These are phyloP conservation scores for Lotmaria passim DNA, from an alignment of 208 protist species.

Conservation along the genomic window DNA sequence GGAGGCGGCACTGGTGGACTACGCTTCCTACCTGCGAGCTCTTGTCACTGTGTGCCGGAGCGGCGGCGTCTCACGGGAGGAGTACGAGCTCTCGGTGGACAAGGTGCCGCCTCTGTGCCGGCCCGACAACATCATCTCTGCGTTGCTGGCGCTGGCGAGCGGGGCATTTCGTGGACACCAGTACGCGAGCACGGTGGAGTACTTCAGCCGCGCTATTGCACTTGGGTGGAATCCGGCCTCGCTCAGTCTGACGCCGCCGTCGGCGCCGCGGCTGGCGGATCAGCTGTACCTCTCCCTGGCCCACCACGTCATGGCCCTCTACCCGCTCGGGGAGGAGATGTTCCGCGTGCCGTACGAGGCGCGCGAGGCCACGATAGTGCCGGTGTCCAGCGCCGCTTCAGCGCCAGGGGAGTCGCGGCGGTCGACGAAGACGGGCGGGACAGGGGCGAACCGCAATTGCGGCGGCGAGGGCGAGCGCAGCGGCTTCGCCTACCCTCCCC, in stretches of 20 bases:
- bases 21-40: constrained; percentile 52
- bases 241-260: constrained; percentile 5
- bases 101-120: constrained; percentile 38
- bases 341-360: constrained; percentile 81
- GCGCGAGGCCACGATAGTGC: constrained; percentile 50
- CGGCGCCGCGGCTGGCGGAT: constrained; percentile 52
- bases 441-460: constrained; percentile 10
- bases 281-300: constrained; percentile 81
- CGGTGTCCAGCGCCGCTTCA: constrained; percentile 4
- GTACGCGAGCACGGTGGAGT: constrained; percentile 57
- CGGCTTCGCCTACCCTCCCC: constrained; percentile 52
- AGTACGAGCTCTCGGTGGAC: constrained; percentile 14
- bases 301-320: constrained; percentile 56
- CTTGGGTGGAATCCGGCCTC: constrained; percentile 71
- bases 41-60: constrained; percentile 13
- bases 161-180: constrained; percentile 69
- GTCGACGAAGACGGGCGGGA: constrained; percentile 8
- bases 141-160: constrained; percentile 80
- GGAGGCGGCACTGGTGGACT: constrained; percentile 60
- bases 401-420: constrained; percentile 9
- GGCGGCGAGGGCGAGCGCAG: constrained; percentile 68
- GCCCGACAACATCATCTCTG: constrained; percentile 63
- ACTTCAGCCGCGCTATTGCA: constrained; percentile 75
- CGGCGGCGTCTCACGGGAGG: constrained; percentile 6
- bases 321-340: constrained; percentile 70